Evolutionary conservation across 768 basidiomycete species (phyloP), one percentile per base, ranked within the genome.

Genomic region (Pholiota conissans): DNA sequence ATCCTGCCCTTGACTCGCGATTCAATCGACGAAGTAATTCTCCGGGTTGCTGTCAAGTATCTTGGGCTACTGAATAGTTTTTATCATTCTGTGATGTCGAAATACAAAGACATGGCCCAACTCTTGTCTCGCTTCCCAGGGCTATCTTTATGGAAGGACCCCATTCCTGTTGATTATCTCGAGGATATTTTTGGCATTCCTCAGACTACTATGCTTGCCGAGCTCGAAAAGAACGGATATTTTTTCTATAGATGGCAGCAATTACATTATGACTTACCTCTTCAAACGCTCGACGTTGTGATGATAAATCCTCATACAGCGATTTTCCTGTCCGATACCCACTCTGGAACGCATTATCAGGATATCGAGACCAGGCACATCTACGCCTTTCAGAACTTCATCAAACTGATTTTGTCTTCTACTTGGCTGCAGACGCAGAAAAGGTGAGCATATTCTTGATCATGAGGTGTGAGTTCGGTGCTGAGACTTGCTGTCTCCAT

Each of bases 291-390:
- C 34, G 55, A 54, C 16, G 59, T 63, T 13, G 29, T 61, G 16
- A 30, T 39, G 29, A 46, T 63, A 22, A 63, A 63, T 29, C 57
- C 59, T 10, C 62, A 63, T 35, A 58, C 61, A 16, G 42, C 48
- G 20, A 34, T 24, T 20, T 63, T 61, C 37, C 47, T 63, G 28
- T 39, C 30, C 13, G 46, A 61, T 42, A 29, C 16, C 14, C 14
- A 57, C 26, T 57, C 59, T 24, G 55, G 57, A 20, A 22, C 16
- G 8, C 46, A 46, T 27, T 56, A 56, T 49, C 37, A 28, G 37
- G 40, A 60, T 24, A 39, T 51, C 1, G 45, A 37, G 13, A 52
- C 16, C 14, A 49, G 46, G 20, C 48, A 56, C 26, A 49, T 54
- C 14, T 46, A 49, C 40, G 59, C 57, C 24, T 57, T 51, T 22